phyloP scores from a whole-genome alignment of 108 stramenopile genomes.

The Chaetoceros tenuissimus region DNA sequence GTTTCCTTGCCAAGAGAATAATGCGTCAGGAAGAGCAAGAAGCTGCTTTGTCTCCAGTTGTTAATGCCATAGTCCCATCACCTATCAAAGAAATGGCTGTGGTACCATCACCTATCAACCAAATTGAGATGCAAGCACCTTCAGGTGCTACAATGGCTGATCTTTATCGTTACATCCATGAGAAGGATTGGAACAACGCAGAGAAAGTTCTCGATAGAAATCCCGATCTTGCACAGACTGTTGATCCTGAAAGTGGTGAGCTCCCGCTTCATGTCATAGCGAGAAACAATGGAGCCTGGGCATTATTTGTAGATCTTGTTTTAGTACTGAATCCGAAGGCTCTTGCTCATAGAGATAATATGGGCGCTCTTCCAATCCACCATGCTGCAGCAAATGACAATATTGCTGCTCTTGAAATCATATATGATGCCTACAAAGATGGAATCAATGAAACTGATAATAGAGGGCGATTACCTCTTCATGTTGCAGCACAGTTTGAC shows the following conservation, averaged over 20 bases:
- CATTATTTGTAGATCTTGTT: slow-evolving; percentile 80
- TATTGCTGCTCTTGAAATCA: slow-evolving; percentile 72
- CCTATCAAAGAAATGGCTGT: neutral
- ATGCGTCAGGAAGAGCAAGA: neutral
- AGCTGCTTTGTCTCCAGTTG: neutral
- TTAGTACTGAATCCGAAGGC: slow-evolving; percentile 82
- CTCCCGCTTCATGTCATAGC: slow-evolving; percentile 81
- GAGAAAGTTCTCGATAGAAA: slow-evolving; percentile 80
- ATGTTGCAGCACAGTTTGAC: slow-evolving; percentile 80
- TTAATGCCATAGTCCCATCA: neutral
- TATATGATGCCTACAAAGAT: slow-evolving; percentile 83
- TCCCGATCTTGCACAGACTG: slow-evolving; percentile 71
- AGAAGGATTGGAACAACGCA: slow-evolving; percentile 84
- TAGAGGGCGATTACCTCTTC: slow-evolving; percentile 73
- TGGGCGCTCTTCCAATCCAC: slow-evolving; percentile 84
- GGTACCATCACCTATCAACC: neutral
- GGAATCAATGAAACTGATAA: slow-evolving; percentile 75
- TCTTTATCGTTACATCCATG: slow-evolving; percentile 54
- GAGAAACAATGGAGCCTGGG: slow-evolving; percentile 69
- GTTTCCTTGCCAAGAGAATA: neutral
- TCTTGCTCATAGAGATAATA: slow-evolving; percentile 71
- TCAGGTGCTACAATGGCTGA: slow-evolving; percentile 10
- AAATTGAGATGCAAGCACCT: neutral
- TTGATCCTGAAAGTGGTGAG: slow-evolving; percentile 63
- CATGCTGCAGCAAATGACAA: slow-evolving; percentile 79